Evolutionary conservation across 2,329 filamentous ascomycete species (phyloP).

Genomic region (Penicillium sp.): DNA sequence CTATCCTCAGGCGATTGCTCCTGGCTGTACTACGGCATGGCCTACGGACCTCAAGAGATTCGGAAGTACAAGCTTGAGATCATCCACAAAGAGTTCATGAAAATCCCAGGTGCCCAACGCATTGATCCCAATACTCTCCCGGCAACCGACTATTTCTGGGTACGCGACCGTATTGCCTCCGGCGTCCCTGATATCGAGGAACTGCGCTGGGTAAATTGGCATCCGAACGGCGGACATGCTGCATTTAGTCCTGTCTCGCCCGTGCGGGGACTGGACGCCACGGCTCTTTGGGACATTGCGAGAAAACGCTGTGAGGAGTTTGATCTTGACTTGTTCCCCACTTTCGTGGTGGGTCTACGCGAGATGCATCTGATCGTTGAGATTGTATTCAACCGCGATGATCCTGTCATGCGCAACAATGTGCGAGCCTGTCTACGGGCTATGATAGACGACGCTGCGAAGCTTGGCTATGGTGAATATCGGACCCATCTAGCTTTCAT

Average conservation of each 20-base stretch:
- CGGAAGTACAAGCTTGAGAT: constrained; percentile 11
- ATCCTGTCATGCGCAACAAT: constrained; percentile 5
- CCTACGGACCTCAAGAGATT: constrained; percentile 8
- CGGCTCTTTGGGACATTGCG: constrained; percentile 6
- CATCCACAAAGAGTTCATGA: constrained; percentile 13
- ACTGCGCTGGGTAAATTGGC: constrained; percentile 11
- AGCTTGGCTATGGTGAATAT: constrained; percentile 19
- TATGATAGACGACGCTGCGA: constrained; percentile 11
- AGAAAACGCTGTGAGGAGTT: constrained; percentile 1
- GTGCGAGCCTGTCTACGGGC: constrained; percentile 6
- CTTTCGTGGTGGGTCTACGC: constrained; percentile 6
- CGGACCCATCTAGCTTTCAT: constrained; percentile 20
- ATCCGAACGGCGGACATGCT: constrained; percentile 11
- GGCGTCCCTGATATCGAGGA: constrained; percentile 9
- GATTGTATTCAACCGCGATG: constrained; percentile 12
- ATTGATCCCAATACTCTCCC: constrained; percentile 3
- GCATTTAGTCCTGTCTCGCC: constrained; percentile 10
- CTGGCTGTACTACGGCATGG: constrained; percentile 11
- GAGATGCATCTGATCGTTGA: constrained; percentile 14
- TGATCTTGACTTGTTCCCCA: constrained; percentile 7
- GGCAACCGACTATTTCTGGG: constrained; percentile 5
- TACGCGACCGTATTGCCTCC: constrained; percentile 4
- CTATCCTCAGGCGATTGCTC: constrained; percentile 5
- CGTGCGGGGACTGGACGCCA: constrained; percentile 6
- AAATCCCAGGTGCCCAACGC: constrained; percentile 6